Base-by-base conservation (phyloP, 805 yeast species). In the Limtongia smithiae region DNA sequence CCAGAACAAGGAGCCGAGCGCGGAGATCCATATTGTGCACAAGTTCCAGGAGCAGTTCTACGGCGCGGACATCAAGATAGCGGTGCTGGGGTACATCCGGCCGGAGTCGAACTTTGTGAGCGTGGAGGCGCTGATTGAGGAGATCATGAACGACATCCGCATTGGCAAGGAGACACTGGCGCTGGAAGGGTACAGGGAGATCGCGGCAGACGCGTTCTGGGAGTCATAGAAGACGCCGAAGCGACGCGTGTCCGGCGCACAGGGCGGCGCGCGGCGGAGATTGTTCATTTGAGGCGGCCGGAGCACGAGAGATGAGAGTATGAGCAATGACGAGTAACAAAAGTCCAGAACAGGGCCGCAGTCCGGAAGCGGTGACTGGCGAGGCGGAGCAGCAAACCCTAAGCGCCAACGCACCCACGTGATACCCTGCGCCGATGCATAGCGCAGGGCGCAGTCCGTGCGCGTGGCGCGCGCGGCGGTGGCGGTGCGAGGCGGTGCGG, bases 61-160 rank as follows among this genome's bases (percentile, higher is more conserved):
- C 62, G 98, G 98, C 3, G 91, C 95, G 8, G 54, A 65, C 7
- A 76, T 91, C 44, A 74, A 73, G 46, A 81, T 86, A 59, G 76
- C 74, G 34, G 79, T 93, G 1, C 71, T 93, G 55, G 99, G 98
- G 0, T 91, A 85, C 65, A 79, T 93, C 33, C 77, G 99, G 57
- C 95, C 96, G 0, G 97, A 93, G 65, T 72, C 87, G 57, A 78
- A 90, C 63, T 93, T 89, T 63, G 83, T 86, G 7, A 80, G 95
- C 21, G 41, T 38, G 59, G 96, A 93, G 55, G 95, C 91, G 0
- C 71, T 93, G 57, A 86, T 90, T 37, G 77, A 76, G 33, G 97
- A 91, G 66, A 93, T 93, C 36, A 76, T 85, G 48, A 70, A 75
- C 20, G 99, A 93, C 65, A 87, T 89, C 30, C 69, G 74, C 44